Evolutionary conservation across 73 alveolate genomes (phyloP).

Genomic region (Paramecium caudatum): DNA sequence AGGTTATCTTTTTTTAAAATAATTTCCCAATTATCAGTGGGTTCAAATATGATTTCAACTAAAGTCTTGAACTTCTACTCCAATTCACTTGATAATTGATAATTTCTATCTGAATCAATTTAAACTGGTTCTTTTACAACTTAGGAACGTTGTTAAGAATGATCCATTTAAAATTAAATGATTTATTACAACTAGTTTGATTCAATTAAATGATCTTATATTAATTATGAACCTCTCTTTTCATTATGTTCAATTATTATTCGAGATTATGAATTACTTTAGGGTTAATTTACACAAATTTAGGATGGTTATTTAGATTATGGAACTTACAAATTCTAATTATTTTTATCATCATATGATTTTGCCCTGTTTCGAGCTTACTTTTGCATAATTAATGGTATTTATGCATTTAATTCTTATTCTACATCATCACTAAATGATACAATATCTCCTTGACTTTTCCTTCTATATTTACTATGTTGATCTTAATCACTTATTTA

Average conservation of each 20-base stretch:
- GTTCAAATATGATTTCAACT: slow-evolving; percentile 14
- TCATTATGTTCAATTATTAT: background rate
- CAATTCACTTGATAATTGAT: slow-evolving; percentile 35
- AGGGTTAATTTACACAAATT: too few species aligned
- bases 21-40: slow-evolving; percentile 36
- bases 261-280: too few species aligned
- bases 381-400: slow-evolving; percentile 18
- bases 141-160: background rate
- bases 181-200: background rate
- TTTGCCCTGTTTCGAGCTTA: slow-evolving; percentile 18
- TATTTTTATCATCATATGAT: slow-evolving; percentile 51
- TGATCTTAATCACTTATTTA: background rate
- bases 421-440: background rate
- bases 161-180: background rate
- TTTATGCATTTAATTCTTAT: slow-evolving; percentile 11
- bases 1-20: slow-evolving; percentile 38
- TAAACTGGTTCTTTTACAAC: background rate
- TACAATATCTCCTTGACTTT: slow-evolving; percentile 52
- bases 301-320: too few species aligned
- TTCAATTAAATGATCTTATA: background rate
- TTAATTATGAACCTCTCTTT: slow-evolving; percentile 30
- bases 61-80: background rate
- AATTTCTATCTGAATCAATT: slow-evolving; percentile 1
- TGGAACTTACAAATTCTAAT: too few species aligned
- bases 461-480: background rate